Base-by-base conservation (phyloP, 129 eudicot species). In the Lonicera japonica region DNA sequence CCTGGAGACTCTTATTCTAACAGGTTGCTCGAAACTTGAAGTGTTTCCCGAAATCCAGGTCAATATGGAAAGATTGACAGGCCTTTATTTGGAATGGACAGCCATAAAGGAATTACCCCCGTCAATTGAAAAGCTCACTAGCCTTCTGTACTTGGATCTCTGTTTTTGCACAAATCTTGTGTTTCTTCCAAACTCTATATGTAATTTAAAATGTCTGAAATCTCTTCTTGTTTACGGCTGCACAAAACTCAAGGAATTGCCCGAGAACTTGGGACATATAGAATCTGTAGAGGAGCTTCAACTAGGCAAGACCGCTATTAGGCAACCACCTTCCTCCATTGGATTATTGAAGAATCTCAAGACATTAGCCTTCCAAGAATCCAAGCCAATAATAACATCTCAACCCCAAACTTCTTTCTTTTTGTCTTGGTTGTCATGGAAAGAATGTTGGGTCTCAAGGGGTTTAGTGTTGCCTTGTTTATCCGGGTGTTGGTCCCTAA, bases 401-500 rank as follows among this genome's bases (percentile, higher is more conserved):
- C 60, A 25, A 16, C 58, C 63, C 48, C 36, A 67, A 74, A 25
- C 40, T 62, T 67, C 67, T 1, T 53, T 23, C 41, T 23, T 71
- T 51, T 67, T 50, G 11, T 60, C 60, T 56, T 48, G 57, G 12
- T 51, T 29, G 14, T 21, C 62, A 20, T 7, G 51, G 21, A 67
- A 59, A 57, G 63, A 15, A 24, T 48, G 16, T 14, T 34, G 20
- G 39, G 58, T 11, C 0, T 66, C 73, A 5, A 46, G 4, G 34
- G 45, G 67, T 70, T 19, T 65, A 61, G 62, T 61, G 43, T 73
- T 71, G 46, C 77, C 70, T 56, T 61, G 65, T 21, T 34, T 78
- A 56, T 72, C 75, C 14, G 51, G 64, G 58, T 73, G 73, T 63
- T 22, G 67, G 39, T 58, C 59, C 21, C 66, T 78, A 59, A 59